phyloP scores from a whole-genome alignment of 1,284 basidiomycete genomes.

The Lignosus rhinocerotis region DNA sequence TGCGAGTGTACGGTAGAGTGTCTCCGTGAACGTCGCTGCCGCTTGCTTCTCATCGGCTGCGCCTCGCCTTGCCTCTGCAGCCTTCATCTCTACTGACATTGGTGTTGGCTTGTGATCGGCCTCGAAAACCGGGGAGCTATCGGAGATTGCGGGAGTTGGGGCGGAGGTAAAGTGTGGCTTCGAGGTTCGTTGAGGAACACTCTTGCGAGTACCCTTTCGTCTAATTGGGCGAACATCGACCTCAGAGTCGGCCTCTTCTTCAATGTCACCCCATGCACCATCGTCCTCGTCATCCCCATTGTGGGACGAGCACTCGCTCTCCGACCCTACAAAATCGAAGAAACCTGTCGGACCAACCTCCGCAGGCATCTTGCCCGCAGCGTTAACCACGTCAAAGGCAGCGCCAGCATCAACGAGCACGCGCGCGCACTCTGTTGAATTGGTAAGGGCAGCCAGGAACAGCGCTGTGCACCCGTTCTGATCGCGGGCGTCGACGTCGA shows the following conservation, averaged over 20 bases:
- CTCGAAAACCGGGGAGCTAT: not conserved
- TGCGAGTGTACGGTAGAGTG: slow-evolving; percentile 73
- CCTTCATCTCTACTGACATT: slow-evolving; percentile 26
- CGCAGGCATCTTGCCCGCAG: slow-evolving; percentile 75
- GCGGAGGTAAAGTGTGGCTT: slow-evolving; percentile 15
- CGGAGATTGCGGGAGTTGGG: not conserved
- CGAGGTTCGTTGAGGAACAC: slow-evolving; percentile 15
- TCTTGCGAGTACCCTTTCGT: slow-evolving; percentile 2
- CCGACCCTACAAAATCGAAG: slow-evolving; percentile 44
- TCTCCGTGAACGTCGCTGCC: slow-evolving; percentile 62
- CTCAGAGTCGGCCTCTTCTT: slow-evolving; percentile 60
- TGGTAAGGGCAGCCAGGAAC: slow-evolving; percentile 80
- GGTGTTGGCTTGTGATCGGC: slow-evolving; percentile 1
- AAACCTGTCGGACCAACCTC: slow-evolving; percentile 73
- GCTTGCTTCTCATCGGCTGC: slow-evolving; percentile 61
- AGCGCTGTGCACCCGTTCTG: slow-evolving; percentile 89
- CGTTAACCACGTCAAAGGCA: slow-evolving; percentile 73
- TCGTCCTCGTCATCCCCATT: slow-evolving; percentile 53
- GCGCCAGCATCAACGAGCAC: slow-evolving; percentile 81
- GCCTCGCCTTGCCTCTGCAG: slow-evolving; percentile 22
- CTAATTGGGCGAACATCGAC: slow-evolving; percentile 11
- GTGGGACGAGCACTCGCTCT: slow-evolving; percentile 32
- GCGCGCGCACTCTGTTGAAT: slow-evolving; percentile 65
- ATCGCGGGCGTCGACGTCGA: slow-evolving; percentile 85
- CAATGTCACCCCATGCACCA: slow-evolving; percentile 66